Conservation (phyloP, 352 stramenopile species). For the Phytophthora quininea region DNA sequence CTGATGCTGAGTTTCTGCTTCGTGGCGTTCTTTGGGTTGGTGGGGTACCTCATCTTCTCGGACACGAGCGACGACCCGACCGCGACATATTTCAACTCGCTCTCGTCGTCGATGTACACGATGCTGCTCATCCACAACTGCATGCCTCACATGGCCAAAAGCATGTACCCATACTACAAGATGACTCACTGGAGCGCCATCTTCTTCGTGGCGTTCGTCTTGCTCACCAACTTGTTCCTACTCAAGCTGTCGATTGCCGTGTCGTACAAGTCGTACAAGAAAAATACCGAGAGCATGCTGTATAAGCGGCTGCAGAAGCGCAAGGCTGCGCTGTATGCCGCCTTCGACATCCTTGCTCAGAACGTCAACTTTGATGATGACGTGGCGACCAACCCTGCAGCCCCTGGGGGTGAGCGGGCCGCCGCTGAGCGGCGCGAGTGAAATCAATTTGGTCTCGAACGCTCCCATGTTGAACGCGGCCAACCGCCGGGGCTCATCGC, state of each 20-base stretch:
- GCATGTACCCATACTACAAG: conserved; percentile 84
- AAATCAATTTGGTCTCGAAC: conserved; percentile 35
- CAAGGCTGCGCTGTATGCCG: conserved; percentile 76
- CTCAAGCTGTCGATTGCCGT: conserved; percentile 87
- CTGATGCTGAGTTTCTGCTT: conserved; percentile 75
- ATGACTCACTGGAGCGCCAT: conserved; percentile 79
- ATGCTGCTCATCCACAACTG: conserved; percentile 86
- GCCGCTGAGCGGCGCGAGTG: conserved; percentile 21
- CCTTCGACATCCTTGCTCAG: conserved; percentile 76
- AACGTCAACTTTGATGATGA: conserved; percentile 56
- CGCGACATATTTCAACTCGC: conserved; percentile 71
- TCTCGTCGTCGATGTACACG: conserved; percentile 80
- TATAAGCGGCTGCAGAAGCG: conserved; percentile 88
- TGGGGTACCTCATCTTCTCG: conserved; percentile 82
- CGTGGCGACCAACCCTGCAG: conserved; percentile 10
- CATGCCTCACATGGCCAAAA: conserved; percentile 81
- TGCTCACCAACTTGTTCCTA: conserved; percentile 83
- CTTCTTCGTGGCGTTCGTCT: conserved; percentile 82
- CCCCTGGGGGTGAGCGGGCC: conserved; percentile 4
- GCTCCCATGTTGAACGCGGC: conserved; percentile 40
- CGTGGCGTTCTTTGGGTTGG: conserved; percentile 78
- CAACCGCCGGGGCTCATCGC: conserved; percentile 64
- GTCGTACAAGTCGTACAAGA: conserved; percentile 86
- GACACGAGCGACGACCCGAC: conserved; percentile 55
- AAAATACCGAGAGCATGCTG: conserved; percentile 85